Percentiles rank a stretch among this genome's conserved stretches.
phyloP scores from a whole-genome alignment of 495 filamentous ascomycete genomes.

The Hamigera avellanea region DNA sequence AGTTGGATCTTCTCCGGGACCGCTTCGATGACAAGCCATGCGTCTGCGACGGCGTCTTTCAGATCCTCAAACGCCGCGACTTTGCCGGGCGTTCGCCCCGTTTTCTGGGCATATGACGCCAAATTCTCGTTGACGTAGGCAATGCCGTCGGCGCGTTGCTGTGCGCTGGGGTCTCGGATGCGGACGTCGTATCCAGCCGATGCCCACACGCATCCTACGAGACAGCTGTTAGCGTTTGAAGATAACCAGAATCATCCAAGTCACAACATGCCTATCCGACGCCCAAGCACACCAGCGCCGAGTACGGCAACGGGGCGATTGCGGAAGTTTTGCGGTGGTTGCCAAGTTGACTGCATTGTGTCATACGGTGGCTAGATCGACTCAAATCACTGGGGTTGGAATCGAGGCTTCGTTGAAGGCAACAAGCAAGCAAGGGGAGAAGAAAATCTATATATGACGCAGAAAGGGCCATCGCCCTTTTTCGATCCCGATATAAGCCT shows the following conservation, averaged over 20 bases:
- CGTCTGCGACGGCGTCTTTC: constrained; percentile 23
- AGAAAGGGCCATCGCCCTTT: no score
- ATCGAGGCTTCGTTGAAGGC: no score
- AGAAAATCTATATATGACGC: no score
- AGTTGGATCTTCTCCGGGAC: constrained; percentile 41
- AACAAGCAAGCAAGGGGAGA: no score
- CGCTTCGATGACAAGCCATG: constrained; percentile 41
- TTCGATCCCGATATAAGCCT: no score
- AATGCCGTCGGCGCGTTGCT: constrained; percentile 17
- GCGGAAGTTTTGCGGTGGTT: constrained; percentile 21
- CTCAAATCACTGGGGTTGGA: no score
- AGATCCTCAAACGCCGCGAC: constrained; percentile 21
- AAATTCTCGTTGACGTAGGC: constrained; percentile 27
- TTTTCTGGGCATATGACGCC: constrained; percentile 20
- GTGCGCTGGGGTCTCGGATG: constrained; percentile 27
- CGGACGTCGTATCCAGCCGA: constrained; percentile 30
- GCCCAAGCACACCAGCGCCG: constrained; percentile 36
- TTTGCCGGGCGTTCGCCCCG: constrained; percentile 13
- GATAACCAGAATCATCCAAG: no score
- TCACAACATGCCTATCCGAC: constrained; percentile 22
- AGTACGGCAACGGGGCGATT: constrained; percentile 29
- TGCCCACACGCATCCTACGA: constrained; percentile 27
- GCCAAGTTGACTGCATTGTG: constrained; percentile 8
- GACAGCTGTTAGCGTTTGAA: constrained; percentile 1
- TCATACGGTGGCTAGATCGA: no score